Base-by-base conservation (phyloP, 208 protist species). In the Acanthamoeba polyphaga region DNA sequence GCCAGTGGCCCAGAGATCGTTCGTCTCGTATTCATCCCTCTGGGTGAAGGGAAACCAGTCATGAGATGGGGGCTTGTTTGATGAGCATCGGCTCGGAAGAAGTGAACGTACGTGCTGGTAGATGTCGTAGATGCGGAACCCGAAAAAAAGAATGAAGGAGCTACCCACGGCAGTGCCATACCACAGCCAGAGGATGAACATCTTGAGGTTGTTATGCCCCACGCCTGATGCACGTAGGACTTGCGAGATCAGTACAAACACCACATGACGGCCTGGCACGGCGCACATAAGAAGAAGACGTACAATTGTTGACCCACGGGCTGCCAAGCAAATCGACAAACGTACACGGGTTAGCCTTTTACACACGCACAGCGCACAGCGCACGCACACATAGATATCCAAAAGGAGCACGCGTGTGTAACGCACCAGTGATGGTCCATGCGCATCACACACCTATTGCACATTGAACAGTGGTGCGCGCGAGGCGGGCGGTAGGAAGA, bases 291-390 rank as follows among this genome's bases (percentile, higher is more conserved):
- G 9, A 10, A 70, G 9, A 4, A 34, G 64, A 10, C 64, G 64
- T 70, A 76, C 68, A 76, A 10, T 76, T 76, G 68, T 76, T 76
- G 29, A 76, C 68, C 68, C 68, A 76, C 68, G 68, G 68, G 68
- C 68, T 66, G 60, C 12, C 19, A 17, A 9, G 7, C 24, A 17
- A 66, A 66, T 38, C 38, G 51, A 17, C 51, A 55, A 55, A 17
- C 8, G 51, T 17, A 55, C 15, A 5, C 15, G 51, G 15, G 38
- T 38, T 38, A 38, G 38, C 38, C 38, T 38, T 3, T 38, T 3
- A 38, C 38, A 38, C 38, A 38, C 38, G 3, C 38, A 38, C n/a
- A n/a, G n/a, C n/a, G n/a, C n/a, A n/a, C n/a, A 38, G 3, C 38
- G 3, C 38, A 38, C 38, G 3, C 38, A 38, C 38, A 38, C 38